Percentiles rank a stretch among this genome's conserved stretches.
These are phyloP conservation scores for Fistulifera solaris DNA, from an alignment of 108 stramenopile species.

Conservation along the genomic window DNA sequence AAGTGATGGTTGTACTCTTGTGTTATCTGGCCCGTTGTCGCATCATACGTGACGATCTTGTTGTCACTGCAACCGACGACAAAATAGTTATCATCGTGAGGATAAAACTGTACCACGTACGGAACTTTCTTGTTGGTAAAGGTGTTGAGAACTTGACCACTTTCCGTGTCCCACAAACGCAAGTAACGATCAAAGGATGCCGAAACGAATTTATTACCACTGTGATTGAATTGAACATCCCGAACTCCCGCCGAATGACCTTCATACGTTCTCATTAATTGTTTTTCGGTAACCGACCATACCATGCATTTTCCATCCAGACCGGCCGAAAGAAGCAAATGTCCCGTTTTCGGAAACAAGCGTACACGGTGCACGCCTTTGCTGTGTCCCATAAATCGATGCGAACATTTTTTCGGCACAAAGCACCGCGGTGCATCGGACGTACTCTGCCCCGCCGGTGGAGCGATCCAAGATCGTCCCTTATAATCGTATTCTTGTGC, in stretches of 20 bases:
- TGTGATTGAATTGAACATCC: conserved; percentile 86
- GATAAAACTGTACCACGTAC: conserved; percentile 90
- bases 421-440: conserved; percentile 84
- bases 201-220: conserved; percentile 82
- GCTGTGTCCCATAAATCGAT: conserved; percentile 82
- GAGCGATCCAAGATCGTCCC: conserved; percentile 87
- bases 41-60: conserved; percentile 88
- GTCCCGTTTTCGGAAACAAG: conserved; percentile 94
- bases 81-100: conserved; percentile 91
- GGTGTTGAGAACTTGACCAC: conserved; percentile 80
- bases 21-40: conserved; percentile 84
- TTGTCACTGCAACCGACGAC: conserved; percentile 95
- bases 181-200: conserved; percentile 89
- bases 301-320: conserved; percentile 92
- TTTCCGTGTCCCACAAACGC: conserved; percentile 95
- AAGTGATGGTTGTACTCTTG: conserved; percentile 99
- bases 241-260: conserved; percentile 93
- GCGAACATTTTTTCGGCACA: conserved; percentile 92
- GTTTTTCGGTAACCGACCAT: conserved; percentile 64
- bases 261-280: conserved; percentile 83
- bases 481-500: conserved; percentile 85
- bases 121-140: conserved; percentile 93
- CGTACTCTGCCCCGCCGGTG: conserved; percentile 66
- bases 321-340: conserved; percentile 91
- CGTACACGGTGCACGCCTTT: conserved; percentile 96